Evolutionary conservation across 805 yeast genomes (phyloP).

Genomic region (Yarrowia hollandica): DNA sequence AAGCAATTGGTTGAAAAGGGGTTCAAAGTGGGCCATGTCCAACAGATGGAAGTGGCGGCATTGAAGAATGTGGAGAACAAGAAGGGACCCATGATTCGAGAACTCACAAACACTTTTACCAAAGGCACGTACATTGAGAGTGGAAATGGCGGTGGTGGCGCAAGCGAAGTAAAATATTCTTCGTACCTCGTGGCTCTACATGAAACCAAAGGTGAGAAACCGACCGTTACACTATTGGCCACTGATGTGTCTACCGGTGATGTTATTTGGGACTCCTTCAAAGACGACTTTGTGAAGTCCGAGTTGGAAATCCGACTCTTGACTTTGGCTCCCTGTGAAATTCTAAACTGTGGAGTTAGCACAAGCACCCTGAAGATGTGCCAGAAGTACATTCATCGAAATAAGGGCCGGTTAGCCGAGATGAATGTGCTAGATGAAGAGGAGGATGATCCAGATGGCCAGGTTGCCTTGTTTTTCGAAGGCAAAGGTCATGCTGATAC

Average conservation of each 20-base stretch:
- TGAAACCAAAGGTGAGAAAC: conserved; percentile 28
- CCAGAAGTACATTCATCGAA: conserved; percentile 7
- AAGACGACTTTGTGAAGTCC: conserved; percentile 56
- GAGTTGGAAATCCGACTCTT: conserved; percentile 72
- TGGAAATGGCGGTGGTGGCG: conserved; percentile 40
- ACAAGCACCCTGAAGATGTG: conserved; percentile 40
- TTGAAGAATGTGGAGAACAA: conserved; percentile 60
- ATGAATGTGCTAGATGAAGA: conserved; percentile 10
- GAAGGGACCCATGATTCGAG: conserved; percentile 62
- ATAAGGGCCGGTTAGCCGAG: conserved; percentile 19
- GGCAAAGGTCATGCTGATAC: conserved; percentile 11
- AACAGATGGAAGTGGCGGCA: conserved; percentile 80
- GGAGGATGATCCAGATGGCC: neutral
- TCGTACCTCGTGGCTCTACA: conserved; percentile 38
- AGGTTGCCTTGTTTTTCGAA: neutral
- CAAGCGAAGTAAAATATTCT: conserved; percentile 30
- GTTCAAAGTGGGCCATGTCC: conserved; percentile 80
- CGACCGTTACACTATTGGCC: conserved; percentile 49
- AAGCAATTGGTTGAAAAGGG: conserved; percentile 72
- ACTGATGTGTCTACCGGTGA: conserved; percentile 76
- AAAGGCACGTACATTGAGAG: conserved; percentile 80
- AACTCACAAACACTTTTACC: conserved; percentile 71
- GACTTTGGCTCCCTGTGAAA: conserved; percentile 77
- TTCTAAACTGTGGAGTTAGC: conserved; percentile 50
- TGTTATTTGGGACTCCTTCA: conserved; percentile 67